A percentile compares a stretch with the other conserved stretches of the same genome.
These are phyloP conservation scores for Mycosphaerelloides madeirae DNA, from an alignment of 2,329 filamentous ascomycete species.

Conservation along the genomic window DNA sequence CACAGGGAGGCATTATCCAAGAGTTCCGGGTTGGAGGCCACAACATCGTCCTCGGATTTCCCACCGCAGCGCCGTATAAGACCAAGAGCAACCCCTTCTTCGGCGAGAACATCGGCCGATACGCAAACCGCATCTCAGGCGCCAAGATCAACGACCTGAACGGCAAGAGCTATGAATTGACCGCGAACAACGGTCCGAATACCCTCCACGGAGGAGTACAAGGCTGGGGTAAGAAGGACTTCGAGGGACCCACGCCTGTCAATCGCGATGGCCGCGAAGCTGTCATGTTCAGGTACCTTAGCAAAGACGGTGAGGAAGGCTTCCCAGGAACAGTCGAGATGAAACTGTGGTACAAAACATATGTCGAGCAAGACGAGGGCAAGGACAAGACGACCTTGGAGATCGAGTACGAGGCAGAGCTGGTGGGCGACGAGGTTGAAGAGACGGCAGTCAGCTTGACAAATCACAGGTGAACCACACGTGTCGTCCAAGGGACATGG, in stretches of 20 bases:
- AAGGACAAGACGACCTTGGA: slow-evolving; percentile 67
- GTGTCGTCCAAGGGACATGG: not conserved
- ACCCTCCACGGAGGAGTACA: slow-evolving; percentile 51
- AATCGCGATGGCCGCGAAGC: slow-evolving; percentile 46
- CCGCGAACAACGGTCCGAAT: slow-evolving; percentile 73
- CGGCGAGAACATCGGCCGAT: slow-evolving; percentile 85
- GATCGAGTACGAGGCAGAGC: slow-evolving; percentile 84
- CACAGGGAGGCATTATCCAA: slow-evolving; percentile 75
- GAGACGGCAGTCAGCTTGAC: slow-evolving; percentile 92
- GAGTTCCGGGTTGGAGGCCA: slow-evolving; percentile 69
- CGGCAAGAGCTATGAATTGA: slow-evolving; percentile 62
- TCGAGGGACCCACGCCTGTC: slow-evolving; percentile 63
- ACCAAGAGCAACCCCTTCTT: slow-evolving; percentile 75
- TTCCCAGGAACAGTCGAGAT: slow-evolving; percentile 82
- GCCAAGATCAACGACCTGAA: slow-evolving; percentile 71
- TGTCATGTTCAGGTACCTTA: slow-evolving; percentile 51
- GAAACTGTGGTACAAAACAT: slow-evolving; percentile 72
- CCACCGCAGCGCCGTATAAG: slow-evolving; percentile 68
- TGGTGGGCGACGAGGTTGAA: slow-evolving; percentile 67
- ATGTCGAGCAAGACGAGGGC: slow-evolving; percentile 57
- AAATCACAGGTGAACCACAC: slow-evolving; percentile 70
- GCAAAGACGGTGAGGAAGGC: slow-evolving; percentile 78
- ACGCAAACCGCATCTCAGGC: slow-evolving; percentile 72
- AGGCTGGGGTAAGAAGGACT: slow-evolving; percentile 79
- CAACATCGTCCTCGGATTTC: slow-evolving; percentile 88